Percentiles rank a stretch among this genome's conserved stretches.
phyloP scores from a whole-genome alignment of 208 protist genomes.

The Strigomonas galati region DNA sequence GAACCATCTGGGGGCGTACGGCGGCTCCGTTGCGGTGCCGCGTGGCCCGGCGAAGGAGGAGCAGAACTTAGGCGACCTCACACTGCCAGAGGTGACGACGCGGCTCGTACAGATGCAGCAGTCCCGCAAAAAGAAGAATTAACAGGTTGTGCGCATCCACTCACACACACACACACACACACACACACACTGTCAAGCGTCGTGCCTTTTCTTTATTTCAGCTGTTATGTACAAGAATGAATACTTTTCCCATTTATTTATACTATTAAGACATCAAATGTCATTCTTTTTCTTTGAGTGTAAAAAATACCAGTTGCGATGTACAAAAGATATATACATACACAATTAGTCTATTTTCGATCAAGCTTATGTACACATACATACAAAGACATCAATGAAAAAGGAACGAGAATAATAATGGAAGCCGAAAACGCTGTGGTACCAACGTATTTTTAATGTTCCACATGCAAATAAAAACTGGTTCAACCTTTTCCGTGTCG shows the following conservation, averaged over 20 bases:
- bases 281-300: too few relatives aligned
- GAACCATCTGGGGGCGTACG: constrained; percentile 40
- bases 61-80: constrained; percentile 22
- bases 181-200: neutral
- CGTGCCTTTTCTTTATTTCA: too few relatives aligned
- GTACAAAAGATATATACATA: too few relatives aligned
- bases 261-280: too few relatives aligned
- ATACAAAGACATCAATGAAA: constrained; percentile 12
- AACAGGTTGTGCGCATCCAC: neutral
- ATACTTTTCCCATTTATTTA: too few relatives aligned
- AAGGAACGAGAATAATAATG: constrained; percentile 9
- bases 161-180: constrained; percentile 1
- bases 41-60: neutral
- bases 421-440: too few relatives aligned
- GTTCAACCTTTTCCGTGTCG: too few relatives aligned
- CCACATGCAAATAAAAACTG: too few relatives aligned
- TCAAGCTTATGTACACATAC: constrained; percentile 15
- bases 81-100: constrained; percentile 47
- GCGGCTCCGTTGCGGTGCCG: constrained; percentile 37
- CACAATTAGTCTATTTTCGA: too few relatives aligned
- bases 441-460: too few relatives aligned
- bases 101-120: constrained; percentile 54
- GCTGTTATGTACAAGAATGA: too few relatives aligned
- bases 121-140: neutral
- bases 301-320: too few relatives aligned